phyloP scores from a whole-genome alignment of 139 green algal genomes.

The Edaphochlamys debaryana region DNA sequence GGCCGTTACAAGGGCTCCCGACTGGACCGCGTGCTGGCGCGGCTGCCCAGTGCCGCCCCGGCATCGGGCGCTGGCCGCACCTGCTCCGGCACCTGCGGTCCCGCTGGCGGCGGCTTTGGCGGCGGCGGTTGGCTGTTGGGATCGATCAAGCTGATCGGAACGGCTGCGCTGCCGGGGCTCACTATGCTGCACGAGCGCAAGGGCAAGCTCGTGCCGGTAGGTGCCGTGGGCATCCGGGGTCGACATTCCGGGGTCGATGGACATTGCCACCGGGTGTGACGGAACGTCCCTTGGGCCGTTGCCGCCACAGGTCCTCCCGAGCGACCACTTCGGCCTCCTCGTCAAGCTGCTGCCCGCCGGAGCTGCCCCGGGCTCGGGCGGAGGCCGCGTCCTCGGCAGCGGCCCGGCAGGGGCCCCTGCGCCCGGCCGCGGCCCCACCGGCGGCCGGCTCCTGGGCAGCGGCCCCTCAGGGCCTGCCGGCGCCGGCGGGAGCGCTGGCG shows the following conservation, averaged over 20 bases:
- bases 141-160: slow-evolving; percentile 63
- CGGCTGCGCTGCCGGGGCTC: slow-evolving; percentile 53
- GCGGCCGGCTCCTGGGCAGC: too few relatives aligned
- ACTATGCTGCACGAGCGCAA: neutral
- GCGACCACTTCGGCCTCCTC: slow-evolving; percentile 75
- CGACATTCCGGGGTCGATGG: too few relatives aligned
- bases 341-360: slow-evolving; percentile 35
- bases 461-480: too few relatives aligned
- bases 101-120: too few relatives aligned
- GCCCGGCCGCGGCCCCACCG: too few relatives aligned
- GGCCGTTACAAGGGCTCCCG: slow-evolving; percentile 22
- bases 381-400: neutral
- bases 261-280: too few relatives aligned
- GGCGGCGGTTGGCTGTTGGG: slow-evolving; percentile 45
- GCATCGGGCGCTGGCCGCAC: neutral
- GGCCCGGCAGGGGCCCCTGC: neutral
- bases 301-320: slow-evolving; percentile 59
- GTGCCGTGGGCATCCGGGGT: neutral
- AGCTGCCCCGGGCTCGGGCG: neutral
- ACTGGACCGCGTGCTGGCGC: slow-evolving; percentile 17
- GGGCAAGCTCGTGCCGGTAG: slow-evolving; percentile 46
- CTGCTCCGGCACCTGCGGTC: too few relatives aligned
- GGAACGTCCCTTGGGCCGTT: neutral
- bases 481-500: too few relatives aligned
- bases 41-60: neutral